These are phyloP conservation scores for Malus sylvestris DNA, from an alignment of 306 rosid species.

Conservation along the genomic window DNA sequence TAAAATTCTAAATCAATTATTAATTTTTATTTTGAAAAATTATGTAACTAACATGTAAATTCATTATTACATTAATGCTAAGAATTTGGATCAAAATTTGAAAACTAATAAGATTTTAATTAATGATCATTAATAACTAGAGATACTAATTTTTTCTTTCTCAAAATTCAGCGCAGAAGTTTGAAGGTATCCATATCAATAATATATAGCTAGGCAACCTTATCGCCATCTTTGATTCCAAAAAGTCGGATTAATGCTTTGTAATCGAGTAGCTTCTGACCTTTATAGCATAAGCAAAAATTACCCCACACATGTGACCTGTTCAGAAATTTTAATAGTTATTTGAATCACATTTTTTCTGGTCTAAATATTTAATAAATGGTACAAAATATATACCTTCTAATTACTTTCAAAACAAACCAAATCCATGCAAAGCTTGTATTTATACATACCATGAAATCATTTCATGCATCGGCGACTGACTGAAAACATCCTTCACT, in stretches of 20 bases:
- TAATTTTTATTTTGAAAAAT: too few relatives aligned
- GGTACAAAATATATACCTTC: background rate
- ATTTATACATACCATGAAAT: constrained; percentile 37
- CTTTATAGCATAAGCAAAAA: constrained; percentile 41
- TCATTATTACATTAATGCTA: too few relatives aligned
- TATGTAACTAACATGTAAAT: too few relatives aligned
- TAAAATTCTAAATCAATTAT: too few relatives aligned
- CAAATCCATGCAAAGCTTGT: background rate
- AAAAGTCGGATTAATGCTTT: constrained; percentile 23
- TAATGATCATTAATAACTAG: too few relatives aligned
- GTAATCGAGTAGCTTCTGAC: constrained; percentile 31
- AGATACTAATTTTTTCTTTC: background rate
- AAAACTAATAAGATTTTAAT: too few relatives aligned
- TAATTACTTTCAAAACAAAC: background rate
- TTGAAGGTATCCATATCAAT: too few relatives aligned
- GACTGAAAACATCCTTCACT: constrained; percentile 38
- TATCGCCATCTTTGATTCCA: constrained; percentile 44
- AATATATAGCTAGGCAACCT: constrained; percentile 18
- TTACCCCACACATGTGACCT: constrained; percentile 55
- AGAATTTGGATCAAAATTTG: too few relatives aligned
- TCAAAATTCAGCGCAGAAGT: background rate
- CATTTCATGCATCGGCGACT: constrained; percentile 1
- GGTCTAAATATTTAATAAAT: background rate
- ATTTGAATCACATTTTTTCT: background rate
- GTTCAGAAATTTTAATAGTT: background rate